These are phyloP conservation scores for Saitozyma podzolica DNA, from an alignment of 768 basidiomycete species.

Conservation along the genomic window DNA sequence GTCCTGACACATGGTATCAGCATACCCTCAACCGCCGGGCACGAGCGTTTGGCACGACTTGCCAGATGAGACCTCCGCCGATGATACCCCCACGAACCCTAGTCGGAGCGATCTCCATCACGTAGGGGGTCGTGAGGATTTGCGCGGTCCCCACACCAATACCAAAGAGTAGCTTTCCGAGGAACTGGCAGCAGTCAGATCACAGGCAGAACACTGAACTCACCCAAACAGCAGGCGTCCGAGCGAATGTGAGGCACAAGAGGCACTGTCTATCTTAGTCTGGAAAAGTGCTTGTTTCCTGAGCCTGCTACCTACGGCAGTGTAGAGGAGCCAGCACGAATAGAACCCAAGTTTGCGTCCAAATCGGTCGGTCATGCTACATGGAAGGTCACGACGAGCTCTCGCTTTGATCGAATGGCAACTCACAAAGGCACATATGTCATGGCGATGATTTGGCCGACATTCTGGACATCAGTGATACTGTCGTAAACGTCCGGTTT, in stretches of 20 bases:
- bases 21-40: not conserved
- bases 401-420: too few species aligned
- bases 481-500: not conserved
- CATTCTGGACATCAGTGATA: constrained; percentile 4
- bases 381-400: too few species aligned
- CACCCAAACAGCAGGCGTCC: not conserved
- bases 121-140: constrained; percentile 5
- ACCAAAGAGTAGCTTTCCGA: too few species aligned
- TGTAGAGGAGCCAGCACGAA: constrained; percentile 4
- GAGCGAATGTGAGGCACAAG: not conserved
- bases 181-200: not conserved
- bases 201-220: not conserved
- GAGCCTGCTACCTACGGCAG: constrained; percentile 5
- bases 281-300: too few species aligned
- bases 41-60: not conserved
- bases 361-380: constrained; percentile 7
- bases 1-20: not conserved
- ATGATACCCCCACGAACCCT: constrained; percentile 13
- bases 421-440: constrained; percentile 7
- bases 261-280: not conserved
- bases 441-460: constrained; percentile 14
- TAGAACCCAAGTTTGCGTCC: constrained; percentile 14
- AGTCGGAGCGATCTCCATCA: constrained; percentile 17
- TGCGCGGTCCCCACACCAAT: too few species aligned
- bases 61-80: too few species aligned